phyloP scores from a whole-genome alignment of 2,329 filamentous ascomycete genomes.

The Pseudofabraea citricarpa region DNA sequence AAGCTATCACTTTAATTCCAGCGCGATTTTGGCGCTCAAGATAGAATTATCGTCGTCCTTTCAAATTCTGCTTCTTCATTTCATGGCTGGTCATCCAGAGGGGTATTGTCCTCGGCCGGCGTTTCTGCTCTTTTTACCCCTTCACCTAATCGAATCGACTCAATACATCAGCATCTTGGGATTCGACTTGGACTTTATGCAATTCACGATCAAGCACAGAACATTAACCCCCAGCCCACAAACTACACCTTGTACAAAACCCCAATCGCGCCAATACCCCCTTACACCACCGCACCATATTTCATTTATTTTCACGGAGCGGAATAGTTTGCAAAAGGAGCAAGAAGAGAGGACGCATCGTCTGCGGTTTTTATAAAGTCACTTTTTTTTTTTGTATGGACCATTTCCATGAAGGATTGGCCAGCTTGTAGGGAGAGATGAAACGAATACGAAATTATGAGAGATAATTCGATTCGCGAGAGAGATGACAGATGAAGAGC shows the following conservation, averaged over 20 bases:
- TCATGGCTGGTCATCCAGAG: constrained; percentile 23
- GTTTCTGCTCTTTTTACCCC: constrained; percentile 17
- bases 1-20: constrained; percentile 19
- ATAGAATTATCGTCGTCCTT: constrained; percentile 7
- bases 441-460: too few species aligned
- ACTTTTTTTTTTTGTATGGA: not conserved
- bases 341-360: not conserved
- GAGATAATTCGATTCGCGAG: too few species aligned
- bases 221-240: constrained; percentile 2
- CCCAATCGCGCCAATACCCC: constrained; percentile 6
- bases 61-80: constrained; percentile 10
- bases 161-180: not conserved
- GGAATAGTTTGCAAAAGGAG: not conserved
- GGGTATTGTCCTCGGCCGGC: constrained; percentile 30
- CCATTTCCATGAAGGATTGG: not conserved
- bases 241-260: constrained; percentile 6
- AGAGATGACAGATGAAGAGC: too few species aligned
- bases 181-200: not conserved
- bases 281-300: not conserved
- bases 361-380: not conserved
- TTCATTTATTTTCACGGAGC: not conserved
- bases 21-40: not conserved
- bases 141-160: constrained; percentile 14
- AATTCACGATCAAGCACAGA: constrained; percentile 2
- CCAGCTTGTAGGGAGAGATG: too few species aligned